A percentile compares a stretch with the other conserved stretches of the same genome.
Conservation (phyloP, 1,284 basidiomycete species). For the Wolfiporia cocos region DNA sequence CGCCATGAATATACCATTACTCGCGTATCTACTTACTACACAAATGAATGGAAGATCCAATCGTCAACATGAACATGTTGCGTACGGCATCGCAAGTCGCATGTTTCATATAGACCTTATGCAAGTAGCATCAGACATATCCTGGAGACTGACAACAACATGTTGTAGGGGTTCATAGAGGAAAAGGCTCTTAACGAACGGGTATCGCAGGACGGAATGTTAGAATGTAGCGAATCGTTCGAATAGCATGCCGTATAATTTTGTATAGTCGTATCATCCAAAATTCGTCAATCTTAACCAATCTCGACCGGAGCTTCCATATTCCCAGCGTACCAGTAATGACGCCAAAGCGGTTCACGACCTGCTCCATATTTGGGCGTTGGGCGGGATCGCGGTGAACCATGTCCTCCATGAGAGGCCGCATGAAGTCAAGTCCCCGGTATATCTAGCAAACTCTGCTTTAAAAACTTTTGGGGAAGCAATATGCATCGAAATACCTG, state of each 20-base stretch:
- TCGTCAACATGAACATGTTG: too few relatives aligned
- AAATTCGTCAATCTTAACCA: background rate
- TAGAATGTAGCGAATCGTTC: conserved; percentile 1
- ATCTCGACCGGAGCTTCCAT: conserved; percentile 5
- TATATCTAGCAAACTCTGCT: background rate
- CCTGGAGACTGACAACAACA: too few relatives aligned
- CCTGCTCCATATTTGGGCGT: conserved; percentile 12
- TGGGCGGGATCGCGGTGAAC: conserved; percentile 9
- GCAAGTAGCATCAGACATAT: too few relatives aligned
- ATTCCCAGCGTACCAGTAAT: background rate
- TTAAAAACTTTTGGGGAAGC: background rate
- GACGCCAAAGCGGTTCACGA: conserved; percentile 7
- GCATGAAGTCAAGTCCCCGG: conserved; percentile 12
- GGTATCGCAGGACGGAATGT: background rate
- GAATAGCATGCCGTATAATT: background rate
- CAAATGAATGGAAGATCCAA: too few relatives aligned
- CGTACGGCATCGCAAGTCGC: too few relatives aligned
- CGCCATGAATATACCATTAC: too few relatives aligned
- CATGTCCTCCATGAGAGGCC: conserved; percentile 11
- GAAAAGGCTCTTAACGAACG: too few relatives aligned
- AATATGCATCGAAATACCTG: conserved; percentile 4
- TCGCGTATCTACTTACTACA: too few relatives aligned
- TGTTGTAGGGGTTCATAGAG: too few relatives aligned
- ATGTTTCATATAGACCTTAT: too few relatives aligned
- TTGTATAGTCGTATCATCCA: background rate